A percentile compares a stretch with the other conserved stretches of the same genome.
phyloP scores from a whole-genome alignment of 495 filamentous ascomycete genomes.

The Coniosporium apollinis region DNA sequence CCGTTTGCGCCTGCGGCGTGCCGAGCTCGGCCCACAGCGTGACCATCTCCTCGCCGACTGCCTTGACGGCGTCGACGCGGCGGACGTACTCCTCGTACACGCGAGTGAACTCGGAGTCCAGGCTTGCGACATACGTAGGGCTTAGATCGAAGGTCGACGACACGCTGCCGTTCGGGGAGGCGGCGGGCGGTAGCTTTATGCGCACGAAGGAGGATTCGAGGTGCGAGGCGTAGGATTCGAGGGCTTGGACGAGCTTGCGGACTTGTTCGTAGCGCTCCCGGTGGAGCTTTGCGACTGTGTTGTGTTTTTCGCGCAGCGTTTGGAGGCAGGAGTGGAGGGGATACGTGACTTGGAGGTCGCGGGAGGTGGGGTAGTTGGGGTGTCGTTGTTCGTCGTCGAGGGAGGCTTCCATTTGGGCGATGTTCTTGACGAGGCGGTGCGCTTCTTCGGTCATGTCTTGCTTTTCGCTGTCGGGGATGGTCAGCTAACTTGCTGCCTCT shows the following conservation, averaged over 20 bases:
- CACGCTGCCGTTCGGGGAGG: slow-evolving; percentile 53
- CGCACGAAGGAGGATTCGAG: slow-evolving; percentile 74
- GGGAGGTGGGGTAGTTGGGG: slow-evolving; percentile 44
- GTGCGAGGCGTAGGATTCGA: slow-evolving; percentile 88
- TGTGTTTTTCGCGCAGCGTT: slow-evolving; percentile 69
- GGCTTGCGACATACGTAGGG: slow-evolving; percentile 62
- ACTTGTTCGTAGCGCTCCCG: slow-evolving; percentile 84
- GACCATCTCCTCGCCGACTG: slow-evolving; percentile 68
- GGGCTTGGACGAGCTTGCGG: slow-evolving; percentile 80
- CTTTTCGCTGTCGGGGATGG: slow-evolving; percentile 48
- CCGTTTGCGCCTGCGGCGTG: slow-evolving; percentile 82
- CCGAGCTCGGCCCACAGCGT: slow-evolving; percentile 91
- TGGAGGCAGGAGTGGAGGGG: slow-evolving; percentile 66
- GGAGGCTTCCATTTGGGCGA: slow-evolving; percentile 85
- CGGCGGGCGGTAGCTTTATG: slow-evolving; percentile 67
- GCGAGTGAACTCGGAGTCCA: slow-evolving; percentile 80
- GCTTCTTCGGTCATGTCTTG: slow-evolving; percentile 72
- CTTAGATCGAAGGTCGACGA: slow-evolving; percentile 77
- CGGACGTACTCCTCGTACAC: slow-evolving; percentile 91
- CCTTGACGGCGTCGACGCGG: slow-evolving; percentile 57
- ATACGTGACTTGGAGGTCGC: slow-evolving; percentile 55
- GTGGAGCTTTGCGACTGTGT: slow-evolving; percentile 60
- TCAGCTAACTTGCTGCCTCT: slow-evolving; percentile 13
- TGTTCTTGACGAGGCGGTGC: slow-evolving; percentile 63
- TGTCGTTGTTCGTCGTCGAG: slow-evolving; percentile 56